Conservation (phyloP, 2,329 filamentous ascomycete species). For the Xylariaceae sp. region DNA sequence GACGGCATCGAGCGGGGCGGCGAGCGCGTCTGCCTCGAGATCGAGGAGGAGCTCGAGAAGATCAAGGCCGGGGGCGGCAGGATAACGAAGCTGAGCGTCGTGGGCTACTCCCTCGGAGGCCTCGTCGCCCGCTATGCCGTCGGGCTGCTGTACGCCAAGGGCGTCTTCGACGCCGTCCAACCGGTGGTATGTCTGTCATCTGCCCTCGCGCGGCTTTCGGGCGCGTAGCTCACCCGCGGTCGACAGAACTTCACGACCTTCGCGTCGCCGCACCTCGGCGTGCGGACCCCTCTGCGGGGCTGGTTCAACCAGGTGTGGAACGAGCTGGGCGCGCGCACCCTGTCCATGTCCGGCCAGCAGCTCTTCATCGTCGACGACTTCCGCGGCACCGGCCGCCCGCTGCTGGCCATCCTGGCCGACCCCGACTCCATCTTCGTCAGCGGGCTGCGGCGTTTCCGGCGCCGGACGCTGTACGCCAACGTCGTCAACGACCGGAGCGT, state of each 20-base stretch:
- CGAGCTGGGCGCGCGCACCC: conserved; percentile 68
- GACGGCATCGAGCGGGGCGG: conserved; percentile 62
- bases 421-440: conserved; percentile 78
- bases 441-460: conserved; percentile 67
- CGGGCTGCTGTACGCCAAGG: conserved; percentile 73
- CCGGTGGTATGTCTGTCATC: conserved; percentile 54
- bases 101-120: conserved; percentile 86
- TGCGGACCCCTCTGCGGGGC: conserved; percentile 60
- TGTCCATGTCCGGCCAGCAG: conserved; percentile 79
- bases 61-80: conserved; percentile 56
- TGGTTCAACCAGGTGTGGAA: conserved; percentile 68
- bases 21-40: conserved; percentile 59
- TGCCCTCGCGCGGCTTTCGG: too few relatives aligned
- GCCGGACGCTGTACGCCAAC: conserved; percentile 76
- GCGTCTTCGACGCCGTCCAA: conserved; percentile 69
- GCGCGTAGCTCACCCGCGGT: too few relatives aligned
- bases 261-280: conserved; percentile 76
- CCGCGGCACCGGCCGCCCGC: conserved; percentile 69
- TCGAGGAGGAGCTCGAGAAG: conserved; percentile 53
- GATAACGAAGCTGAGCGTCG: conserved; percentile 75
- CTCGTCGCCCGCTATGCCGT: conserved; percentile 80
- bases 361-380: conserved; percentile 84
- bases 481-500: conserved; percentile 79
- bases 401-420: conserved; percentile 76
- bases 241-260: conserved; percentile 84